These are phyloP conservation scores for Kingdonia uniflora DNA, from an alignment of 164 flowering plant species.

Conservation along the genomic window DNA sequence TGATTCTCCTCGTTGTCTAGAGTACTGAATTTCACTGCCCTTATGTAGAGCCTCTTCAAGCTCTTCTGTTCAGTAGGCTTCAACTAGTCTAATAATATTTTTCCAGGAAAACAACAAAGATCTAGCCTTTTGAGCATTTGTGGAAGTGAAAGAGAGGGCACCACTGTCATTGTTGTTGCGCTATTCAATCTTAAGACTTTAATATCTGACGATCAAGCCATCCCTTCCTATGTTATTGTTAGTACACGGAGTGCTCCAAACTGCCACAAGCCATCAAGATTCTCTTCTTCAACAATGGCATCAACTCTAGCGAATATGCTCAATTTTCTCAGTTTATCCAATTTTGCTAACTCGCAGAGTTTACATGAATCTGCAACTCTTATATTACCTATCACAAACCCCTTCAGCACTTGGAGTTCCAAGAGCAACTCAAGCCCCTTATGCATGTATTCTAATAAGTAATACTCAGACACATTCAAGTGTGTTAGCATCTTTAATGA, in stretches of 20 bases:
- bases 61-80: not conserved
- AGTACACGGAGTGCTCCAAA: slow-evolving; percentile 10
- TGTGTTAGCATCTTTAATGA: slow-evolving; percentile 24
- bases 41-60: slow-evolving; percentile 25
- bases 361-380: slow-evolving; percentile 7
- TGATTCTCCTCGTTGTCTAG: too few relatives aligned
- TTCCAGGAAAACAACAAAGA: slow-evolving; percentile 19
- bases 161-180: not conserved
- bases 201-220: not conserved
- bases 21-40: slow-evolving; percentile 20
- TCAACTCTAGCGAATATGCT: slow-evolving; percentile 16
- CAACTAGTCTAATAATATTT: slow-evolving; percentile 15
- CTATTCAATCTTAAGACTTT: too few relatives aligned
- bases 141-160: too few relatives aligned
- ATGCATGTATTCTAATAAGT: slow-evolving; percentile 25
- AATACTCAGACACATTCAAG: slow-evolving; percentile 42
- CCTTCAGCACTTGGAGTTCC: slow-evolving; percentile 35
- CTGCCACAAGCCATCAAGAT: not conserved
- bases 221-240: slow-evolving; percentile 23
- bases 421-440: slow-evolving; percentile 17
- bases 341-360: slow-evolving; percentile 12
- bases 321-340: slow-evolving; percentile 24
- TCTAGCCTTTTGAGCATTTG: slow-evolving; percentile 23
- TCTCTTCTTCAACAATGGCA: not conserved
- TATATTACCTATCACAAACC: slow-evolving; percentile 23